These are phyloP conservation scores for Abrus pulchellus DNA, from an alignment of 306 rosid genomes.

Conservation along the genomic window DNA sequence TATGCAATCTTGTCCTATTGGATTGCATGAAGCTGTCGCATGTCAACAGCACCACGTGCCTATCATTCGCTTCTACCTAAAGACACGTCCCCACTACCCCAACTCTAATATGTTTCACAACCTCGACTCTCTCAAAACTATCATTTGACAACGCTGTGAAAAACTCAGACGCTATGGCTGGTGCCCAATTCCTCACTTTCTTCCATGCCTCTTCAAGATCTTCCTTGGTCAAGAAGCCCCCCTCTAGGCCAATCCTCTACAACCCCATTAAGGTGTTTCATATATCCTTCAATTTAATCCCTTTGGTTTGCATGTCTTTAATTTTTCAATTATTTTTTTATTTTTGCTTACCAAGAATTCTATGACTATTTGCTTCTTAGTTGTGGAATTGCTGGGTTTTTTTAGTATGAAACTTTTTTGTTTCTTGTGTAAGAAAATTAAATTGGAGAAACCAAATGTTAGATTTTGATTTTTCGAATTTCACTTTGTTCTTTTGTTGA, in stretches of 20 bases:
- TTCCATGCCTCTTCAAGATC: conserved; percentile 48
- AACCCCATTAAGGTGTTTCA: conserved; percentile 54
- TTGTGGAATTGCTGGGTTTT: background rate
- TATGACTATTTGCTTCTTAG: background rate
- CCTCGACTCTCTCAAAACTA: conserved; percentile 17
- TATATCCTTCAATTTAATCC: background rate
- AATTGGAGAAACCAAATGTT: conserved; percentile 24
- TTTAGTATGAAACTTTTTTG: background rate
- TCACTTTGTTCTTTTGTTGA: background rate
- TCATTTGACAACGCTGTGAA: background rate
- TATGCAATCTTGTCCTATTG: conserved; percentile 23
- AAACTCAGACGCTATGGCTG: conserved; percentile 40
- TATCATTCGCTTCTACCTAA: conserved; percentile 17
- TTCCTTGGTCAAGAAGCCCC: conserved; percentile 52
- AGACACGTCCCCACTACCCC: conserved; percentile 42
- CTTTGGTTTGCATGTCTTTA: background rate
- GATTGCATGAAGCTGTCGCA: conserved; percentile 39
- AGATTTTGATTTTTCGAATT: conserved; percentile 23
- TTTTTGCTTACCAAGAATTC: background rate
- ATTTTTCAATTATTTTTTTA: background rate
- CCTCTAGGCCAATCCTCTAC: conserved; percentile 44
- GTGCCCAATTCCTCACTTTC: conserved; percentile 44
- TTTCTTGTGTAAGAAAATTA: background rate
- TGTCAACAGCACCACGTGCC: conserved; percentile 43
- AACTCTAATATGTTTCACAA: background rate